These are phyloP conservation scores for Zasmidium citrigriseum DNA, from an alignment of 2,329 filamentous ascomycete species.

Conservation along the genomic window DNA sequence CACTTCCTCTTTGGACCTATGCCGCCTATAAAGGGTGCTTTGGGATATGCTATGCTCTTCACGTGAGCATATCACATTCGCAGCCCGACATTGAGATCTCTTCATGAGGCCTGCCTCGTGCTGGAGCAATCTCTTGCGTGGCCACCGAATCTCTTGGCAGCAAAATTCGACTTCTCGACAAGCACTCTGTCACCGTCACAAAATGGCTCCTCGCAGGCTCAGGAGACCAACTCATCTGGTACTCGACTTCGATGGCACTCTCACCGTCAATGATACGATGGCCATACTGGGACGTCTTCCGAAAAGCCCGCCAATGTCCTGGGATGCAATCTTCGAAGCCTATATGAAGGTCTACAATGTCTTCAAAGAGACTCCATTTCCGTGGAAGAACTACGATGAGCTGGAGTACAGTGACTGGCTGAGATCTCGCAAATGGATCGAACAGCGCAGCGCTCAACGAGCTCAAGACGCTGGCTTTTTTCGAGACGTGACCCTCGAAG, in stretches of 20 bases:
- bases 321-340: conserved; percentile 41
- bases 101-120: neutral
- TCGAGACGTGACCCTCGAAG: conserved; percentile 34
- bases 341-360: conserved; percentile 44
- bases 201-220: conserved; percentile 13
- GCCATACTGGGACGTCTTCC: conserved; percentile 43
- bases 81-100: neutral
- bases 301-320: conserved; percentile 28
- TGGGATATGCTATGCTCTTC: neutral
- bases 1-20: neutral
- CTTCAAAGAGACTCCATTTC: conserved; percentile 35
- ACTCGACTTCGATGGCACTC: conserved; percentile 52
- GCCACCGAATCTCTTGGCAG: neutral
- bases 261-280: conserved; percentile 48
- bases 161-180: neutral
- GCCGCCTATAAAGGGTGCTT: neutral
- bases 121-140: neutral
- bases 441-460: conserved; percentile 43
- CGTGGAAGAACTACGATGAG: conserved; percentile 29
- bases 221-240: conserved; percentile 29
- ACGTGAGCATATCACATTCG: neutral
- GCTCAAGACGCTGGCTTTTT: conserved; percentile 44
- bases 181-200: neutral
- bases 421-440: conserved; percentile 38
- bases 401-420: conserved; percentile 42